Evolutionary conservation across 495 filamentous ascomycete species (phyloP), one percentile per base, ranked within the genome.

Genomic region (Neurospora sp.): DNA sequence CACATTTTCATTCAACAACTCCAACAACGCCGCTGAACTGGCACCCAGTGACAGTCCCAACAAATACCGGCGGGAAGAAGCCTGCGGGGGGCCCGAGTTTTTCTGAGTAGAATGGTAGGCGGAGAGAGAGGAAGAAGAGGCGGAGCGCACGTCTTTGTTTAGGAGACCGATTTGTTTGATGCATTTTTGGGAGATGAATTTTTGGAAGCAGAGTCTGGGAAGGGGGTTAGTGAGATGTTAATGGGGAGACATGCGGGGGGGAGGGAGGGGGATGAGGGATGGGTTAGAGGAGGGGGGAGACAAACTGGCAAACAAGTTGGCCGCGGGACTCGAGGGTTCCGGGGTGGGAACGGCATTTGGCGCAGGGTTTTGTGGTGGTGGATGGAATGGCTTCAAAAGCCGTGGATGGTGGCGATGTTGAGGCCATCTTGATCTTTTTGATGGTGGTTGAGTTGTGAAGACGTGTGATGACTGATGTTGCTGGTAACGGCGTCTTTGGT

Each of bases 41-140:
- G 92, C 84, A 0, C 96, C 96, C 74, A 93, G 89, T 2, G 94
- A 97, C 5, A 97, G 77, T 1, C 93, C 92, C 17, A 98, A 82
- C 3, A 97, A 84, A 36, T 97, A 85, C 70, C 85, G 84, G 83
- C 71, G 85, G 82, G 39, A 81, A 69, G 59, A 80, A 77, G 62
- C 80, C 11, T 71, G 43, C 76, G 69, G 79, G 75, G 75, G 81
- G 71, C 77, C 76, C 69, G 73, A 81, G 7, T 66, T 66, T 17
- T 66, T 66, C 2, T 66, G 28, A 7, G 54, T 19, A 1, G 31
- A 19, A 15, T 66, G 54, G 28, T 66, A 66, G 15, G 74, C 75
- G 80, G 77, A 75, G 77, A 69, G 76, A 83, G 79, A 77, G 80
- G 85, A 81, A 89, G 72, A 45, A 3, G 71, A 59, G 4, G 70